Evolutionary conservation across 345 rosid species (phyloP).

Genomic region (Arabis alpina): DNA sequence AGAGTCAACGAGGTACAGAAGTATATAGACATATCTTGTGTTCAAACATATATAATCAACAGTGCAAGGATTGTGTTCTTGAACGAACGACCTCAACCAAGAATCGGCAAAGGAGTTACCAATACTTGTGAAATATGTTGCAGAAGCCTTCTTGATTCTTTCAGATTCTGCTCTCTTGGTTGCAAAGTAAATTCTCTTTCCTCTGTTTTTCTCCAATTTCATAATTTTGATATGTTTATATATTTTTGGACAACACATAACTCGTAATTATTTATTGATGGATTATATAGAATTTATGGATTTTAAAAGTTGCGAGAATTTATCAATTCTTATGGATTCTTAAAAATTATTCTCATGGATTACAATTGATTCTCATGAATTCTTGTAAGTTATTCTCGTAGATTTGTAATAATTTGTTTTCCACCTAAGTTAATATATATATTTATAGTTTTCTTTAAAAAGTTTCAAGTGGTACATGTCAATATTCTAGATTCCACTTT

Average conservation of each 20-base stretch:
- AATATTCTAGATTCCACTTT: too few species aligned
- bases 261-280: too few species aligned
- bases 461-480: too few species aligned
- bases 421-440: too few species aligned
- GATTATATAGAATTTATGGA: too few species aligned
- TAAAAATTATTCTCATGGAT: too few species aligned
- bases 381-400: too few species aligned
- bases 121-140: constrained; percentile 88
- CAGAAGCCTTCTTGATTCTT: constrained; percentile 90
- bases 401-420: too few species aligned
- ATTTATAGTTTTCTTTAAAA: too few species aligned
- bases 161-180: constrained; percentile 91
- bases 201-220: not conserved
- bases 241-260: not conserved
- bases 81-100: constrained; percentile 84
- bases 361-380: too few species aligned
- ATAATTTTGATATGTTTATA: not conserved
- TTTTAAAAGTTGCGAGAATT: too few species aligned
- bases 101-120: constrained; percentile 94
- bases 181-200: constrained; percentile 56
- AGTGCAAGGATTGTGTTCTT: constrained; percentile 92
- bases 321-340: too few species aligned
- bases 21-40: constrained; percentile 78
- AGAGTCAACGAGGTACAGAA: constrained; percentile 87
- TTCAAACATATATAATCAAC: constrained; percentile 90